These are phyloP conservation scores for Amylostereum areolatum DNA, from an alignment of 1,284 basidiomycete species.

Conservation along the genomic window DNA sequence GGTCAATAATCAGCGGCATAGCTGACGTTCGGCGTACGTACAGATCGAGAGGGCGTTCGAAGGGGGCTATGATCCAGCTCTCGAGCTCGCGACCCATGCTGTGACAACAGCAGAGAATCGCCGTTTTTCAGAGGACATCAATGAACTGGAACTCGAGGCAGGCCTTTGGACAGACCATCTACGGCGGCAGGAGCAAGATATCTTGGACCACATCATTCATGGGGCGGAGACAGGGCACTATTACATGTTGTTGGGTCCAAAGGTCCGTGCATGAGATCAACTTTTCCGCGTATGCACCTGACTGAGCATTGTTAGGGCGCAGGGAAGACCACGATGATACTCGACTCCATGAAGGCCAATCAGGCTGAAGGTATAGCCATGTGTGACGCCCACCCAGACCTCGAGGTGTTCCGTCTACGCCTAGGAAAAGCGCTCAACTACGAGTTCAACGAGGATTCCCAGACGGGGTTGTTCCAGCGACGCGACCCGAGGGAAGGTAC, in stretches of 20 bases:
- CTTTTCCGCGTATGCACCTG: constrained; percentile 18
- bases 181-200: constrained; percentile 64
- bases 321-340: constrained; percentile 75
- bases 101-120: constrained; percentile 20
- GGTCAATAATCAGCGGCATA: constrained; percentile 2
- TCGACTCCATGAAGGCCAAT: constrained; percentile 72
- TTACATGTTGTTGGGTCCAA: constrained; percentile 71
- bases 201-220: constrained; percentile 73
- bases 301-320: constrained; percentile 33
- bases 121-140: constrained; percentile 15
- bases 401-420: constrained; percentile 73
- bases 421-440: constrained; percentile 78
- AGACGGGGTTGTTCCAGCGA: constrained; percentile 73
- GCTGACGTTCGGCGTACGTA: constrained; percentile 1
- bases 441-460: constrained; percentile 78
- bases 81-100: constrained; percentile 58
- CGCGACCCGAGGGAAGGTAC: constrained; percentile 76
- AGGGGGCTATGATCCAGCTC: constrained; percentile 69
- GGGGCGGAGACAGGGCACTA: constrained; percentile 71
- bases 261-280: constrained; percentile 33
- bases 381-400: constrained; percentile 57
- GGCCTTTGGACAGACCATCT: constrained; percentile 55
- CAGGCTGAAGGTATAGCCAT: constrained; percentile 63
- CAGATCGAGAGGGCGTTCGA: constrained; percentile 63
- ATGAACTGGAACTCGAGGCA: constrained; percentile 35